These are phyloP conservation scores for Phytophthora fragariaefolia DNA, from an alignment of 352 stramenopile species.

Conservation along the genomic window DNA sequence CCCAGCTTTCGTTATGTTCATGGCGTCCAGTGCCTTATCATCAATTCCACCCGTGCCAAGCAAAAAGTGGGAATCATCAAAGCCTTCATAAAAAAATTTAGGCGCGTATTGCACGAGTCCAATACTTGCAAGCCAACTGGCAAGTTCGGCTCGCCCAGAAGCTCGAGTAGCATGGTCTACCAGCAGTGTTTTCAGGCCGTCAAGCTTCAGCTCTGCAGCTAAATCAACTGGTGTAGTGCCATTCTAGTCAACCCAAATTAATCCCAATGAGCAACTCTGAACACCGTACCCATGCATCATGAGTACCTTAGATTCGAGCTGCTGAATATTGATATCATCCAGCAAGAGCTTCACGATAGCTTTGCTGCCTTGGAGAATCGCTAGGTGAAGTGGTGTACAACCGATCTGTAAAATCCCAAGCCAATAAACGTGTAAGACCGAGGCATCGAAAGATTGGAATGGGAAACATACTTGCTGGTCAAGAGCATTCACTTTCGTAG, in stretches of 20 bases:
- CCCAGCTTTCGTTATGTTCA: conserved; percentile 71
- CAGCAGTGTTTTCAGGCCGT: conserved; percentile 43
- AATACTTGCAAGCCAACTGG: conserved; percentile 75
- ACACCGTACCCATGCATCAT: not conserved
- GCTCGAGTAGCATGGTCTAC: conserved; percentile 44
- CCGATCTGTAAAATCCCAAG: conserved; percentile 41
- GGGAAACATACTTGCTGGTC: conserved; percentile 41
- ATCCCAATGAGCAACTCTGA: conserved; percentile 2
- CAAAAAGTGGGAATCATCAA: conserved; percentile 74
- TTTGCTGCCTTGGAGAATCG: conserved; percentile 54
- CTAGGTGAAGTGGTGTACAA: conserved; percentile 66
- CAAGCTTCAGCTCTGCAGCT: conserved; percentile 46
- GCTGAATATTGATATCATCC: conserved; percentile 39
- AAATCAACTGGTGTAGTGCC: conserved; percentile 69
- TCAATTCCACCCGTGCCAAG: conserved; percentile 47
- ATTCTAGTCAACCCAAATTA: conserved; percentile 29
- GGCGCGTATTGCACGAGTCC: conserved; percentile 69
- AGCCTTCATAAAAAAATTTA: conserved; percentile 58
- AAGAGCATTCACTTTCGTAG: conserved; percentile 27
- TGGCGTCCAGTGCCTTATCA: conserved; percentile 57
- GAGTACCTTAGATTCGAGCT: conserved; percentile 55
- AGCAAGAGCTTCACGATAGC: conserved; percentile 65
- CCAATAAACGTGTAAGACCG: not conserved
- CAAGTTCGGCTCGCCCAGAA: conserved; percentile 43
- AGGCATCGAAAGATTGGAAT: not conserved